Percentiles rank a stretch among this genome's conserved stretches.
Evolutionary conservation across 1,139 yeast species (phyloP).

Genomic region (Suhomyces wounanorum): DNA sequence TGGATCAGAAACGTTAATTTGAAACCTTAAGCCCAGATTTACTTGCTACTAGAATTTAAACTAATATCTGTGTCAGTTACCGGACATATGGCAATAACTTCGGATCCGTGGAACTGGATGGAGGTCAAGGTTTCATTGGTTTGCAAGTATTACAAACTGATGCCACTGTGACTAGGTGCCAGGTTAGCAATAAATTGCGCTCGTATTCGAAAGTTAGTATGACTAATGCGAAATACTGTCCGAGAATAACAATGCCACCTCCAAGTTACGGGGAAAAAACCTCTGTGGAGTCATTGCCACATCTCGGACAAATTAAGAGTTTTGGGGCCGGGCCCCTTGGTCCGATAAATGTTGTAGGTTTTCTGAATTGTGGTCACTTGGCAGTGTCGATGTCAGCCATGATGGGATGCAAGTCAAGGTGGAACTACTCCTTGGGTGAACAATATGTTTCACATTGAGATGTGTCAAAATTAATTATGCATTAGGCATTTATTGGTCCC

Average conservation of each 20-base stretch:
- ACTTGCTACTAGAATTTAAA: not conserved
- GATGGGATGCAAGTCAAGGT: too few species aligned
- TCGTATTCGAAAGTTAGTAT: not conserved
- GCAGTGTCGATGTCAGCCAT: too few species aligned
- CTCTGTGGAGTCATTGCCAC: not conserved
- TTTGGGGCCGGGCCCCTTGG: too few species aligned
- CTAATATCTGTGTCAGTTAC: not conserved
- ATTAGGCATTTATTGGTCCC: too few species aligned
- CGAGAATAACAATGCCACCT: not conserved
- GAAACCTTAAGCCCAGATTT: not conserved
- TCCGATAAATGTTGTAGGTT: too few species aligned
- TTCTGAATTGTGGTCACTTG: too few species aligned
- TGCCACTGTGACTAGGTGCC: not conserved
- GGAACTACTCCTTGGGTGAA: too few species aligned
- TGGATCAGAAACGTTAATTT: not conserved
- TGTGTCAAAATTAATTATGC: too few species aligned
- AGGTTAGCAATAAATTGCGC: not conserved
- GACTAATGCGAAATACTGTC: not conserved
- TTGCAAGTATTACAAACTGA: not conserved
- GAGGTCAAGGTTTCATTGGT: not conserved
- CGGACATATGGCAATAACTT: not conserved
- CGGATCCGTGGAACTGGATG: not conserved
- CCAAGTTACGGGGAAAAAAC: not conserved
- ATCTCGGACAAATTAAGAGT: too few species aligned
- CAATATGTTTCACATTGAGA: too few species aligned